These are phyloP conservation scores for Dryadomyces quercivorus DNA, from an alignment of 2,329 filamentous ascomycete species.

Conservation along the genomic window DNA sequence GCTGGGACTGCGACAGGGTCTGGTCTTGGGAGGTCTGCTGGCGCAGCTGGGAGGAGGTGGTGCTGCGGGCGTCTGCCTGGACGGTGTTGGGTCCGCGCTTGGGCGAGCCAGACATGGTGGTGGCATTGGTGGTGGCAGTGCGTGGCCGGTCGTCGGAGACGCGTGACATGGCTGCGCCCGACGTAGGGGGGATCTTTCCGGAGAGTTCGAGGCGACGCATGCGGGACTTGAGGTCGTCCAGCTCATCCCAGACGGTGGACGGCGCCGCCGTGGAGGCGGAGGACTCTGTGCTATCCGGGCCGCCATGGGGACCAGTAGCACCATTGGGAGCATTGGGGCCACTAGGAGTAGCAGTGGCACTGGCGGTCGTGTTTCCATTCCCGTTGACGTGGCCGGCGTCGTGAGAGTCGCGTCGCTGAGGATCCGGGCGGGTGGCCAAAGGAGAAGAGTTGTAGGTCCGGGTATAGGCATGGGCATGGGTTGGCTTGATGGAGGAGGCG, in stretches of 20 bases:
- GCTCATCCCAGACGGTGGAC: constrained; percentile 93
- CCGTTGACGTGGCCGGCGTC: constrained; percentile 25
- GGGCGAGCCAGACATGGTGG: constrained; percentile 82
- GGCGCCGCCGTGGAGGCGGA: constrained; percentile 78
- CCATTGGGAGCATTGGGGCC: too few relatives aligned
- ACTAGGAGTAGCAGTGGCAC: background rate
- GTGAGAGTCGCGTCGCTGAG: constrained; percentile 22
- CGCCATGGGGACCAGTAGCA: too few relatives aligned
- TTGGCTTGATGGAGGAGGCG: constrained; percentile 29
- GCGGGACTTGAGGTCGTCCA: constrained; percentile 88
- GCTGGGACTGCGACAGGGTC: background rate
- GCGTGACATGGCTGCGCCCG: constrained; percentile 65
- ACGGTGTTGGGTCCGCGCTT: constrained; percentile 50
- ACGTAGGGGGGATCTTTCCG: constrained; percentile 74
- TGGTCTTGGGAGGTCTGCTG: constrained; percentile 41
- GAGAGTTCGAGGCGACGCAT: constrained; percentile 84
- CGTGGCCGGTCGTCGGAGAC: constrained; percentile 70
- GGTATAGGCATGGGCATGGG: constrained; percentile 26
- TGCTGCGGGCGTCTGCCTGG: constrained; percentile 29
- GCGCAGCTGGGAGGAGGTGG: constrained; percentile 34
- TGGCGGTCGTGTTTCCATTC: too few relatives aligned
- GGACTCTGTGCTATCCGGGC: constrained; percentile 72
- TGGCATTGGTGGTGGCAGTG: constrained; percentile 83
- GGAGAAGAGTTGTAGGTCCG: constrained; percentile 48
- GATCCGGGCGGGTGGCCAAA: constrained; percentile 35